phyloP scores from a whole-genome alignment of 2,329 filamentous ascomycete species.

The Fusarium subglutinans region DNA sequence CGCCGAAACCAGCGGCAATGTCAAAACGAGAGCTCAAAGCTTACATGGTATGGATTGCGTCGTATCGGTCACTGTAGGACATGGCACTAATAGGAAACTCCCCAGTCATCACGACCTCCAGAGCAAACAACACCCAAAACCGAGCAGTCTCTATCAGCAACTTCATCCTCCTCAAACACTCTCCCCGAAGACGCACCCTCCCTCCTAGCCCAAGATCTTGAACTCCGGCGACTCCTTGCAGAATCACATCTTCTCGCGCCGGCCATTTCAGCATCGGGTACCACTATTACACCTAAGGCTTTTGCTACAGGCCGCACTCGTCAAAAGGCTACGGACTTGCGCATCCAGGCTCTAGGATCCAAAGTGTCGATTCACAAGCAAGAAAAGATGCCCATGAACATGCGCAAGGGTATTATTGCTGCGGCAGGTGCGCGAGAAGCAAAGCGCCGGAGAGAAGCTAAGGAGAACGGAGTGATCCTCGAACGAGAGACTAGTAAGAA shows the following conservation, averaged over 20 bases:
- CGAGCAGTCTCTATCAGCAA: slow-evolving; percentile 30
- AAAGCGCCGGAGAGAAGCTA: slow-evolving; percentile 79
- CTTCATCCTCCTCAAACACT: slow-evolving; percentile 45
- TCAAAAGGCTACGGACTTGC: slow-evolving; percentile 83
- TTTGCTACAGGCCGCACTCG: slow-evolving; percentile 74
- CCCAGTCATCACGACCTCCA: slow-evolving; percentile 60
- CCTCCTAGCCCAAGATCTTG: slow-evolving; percentile 90
- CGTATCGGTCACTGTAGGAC: not conserved
- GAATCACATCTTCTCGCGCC: slow-evolving; percentile 85
- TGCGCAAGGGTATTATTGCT: slow-evolving; percentile 83
- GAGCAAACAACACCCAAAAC: slow-evolving; percentile 43
- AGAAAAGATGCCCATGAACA: slow-evolving; percentile 87
- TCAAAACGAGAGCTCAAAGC: slow-evolving; percentile 77
- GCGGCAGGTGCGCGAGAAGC: slow-evolving; percentile 73
- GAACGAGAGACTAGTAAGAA: slow-evolving; percentile 64
- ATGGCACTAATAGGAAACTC: slow-evolving; percentile 7
- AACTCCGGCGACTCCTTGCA: slow-evolving; percentile 86
- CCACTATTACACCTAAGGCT: slow-evolving; percentile 51
- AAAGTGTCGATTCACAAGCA: slow-evolving; percentile 79
- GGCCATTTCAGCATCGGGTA: slow-evolving; percentile 55
- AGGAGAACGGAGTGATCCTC: slow-evolving; percentile 89
- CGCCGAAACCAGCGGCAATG: slow-evolving; percentile 56
- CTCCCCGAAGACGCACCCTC: slow-evolving; percentile 67
- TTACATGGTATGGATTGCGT: slow-evolving; percentile 70
- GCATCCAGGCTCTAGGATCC: slow-evolving; percentile 83